Conservation (phyloP, 768 basidiomycete species). For the Clavulina sp. region DNA sequence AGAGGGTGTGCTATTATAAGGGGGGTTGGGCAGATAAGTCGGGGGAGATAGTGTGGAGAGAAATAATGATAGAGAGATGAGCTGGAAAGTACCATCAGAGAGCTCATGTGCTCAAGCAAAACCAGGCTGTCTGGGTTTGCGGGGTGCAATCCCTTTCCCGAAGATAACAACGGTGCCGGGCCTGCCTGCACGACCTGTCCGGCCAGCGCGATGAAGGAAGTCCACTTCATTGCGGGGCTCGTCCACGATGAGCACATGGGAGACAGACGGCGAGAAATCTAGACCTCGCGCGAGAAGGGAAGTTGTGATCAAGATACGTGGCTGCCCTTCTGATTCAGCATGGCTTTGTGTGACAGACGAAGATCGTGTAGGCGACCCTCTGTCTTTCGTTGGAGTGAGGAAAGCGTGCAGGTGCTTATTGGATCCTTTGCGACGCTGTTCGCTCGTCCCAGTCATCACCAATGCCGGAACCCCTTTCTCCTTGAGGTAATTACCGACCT, state of each 20-base stretch:
- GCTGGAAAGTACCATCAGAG: too few relatives aligned
- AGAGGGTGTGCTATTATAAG: too few relatives aligned
- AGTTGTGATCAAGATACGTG: slow-evolving; percentile 48
- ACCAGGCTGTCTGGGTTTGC: neutral
- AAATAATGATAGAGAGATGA: too few relatives aligned
- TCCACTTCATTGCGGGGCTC: slow-evolving; percentile 81
- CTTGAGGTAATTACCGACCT: slow-evolving; percentile 39
- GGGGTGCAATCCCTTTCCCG: slow-evolving; percentile 27
- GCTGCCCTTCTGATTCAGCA: neutral
- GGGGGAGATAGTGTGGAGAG: too few relatives aligned
- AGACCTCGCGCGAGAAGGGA: slow-evolving; percentile 81
- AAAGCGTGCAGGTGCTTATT: slow-evolving; percentile 69
- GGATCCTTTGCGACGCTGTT: slow-evolving; percentile 41
- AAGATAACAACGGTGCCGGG: slow-evolving; percentile 60
- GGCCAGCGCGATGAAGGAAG: slow-evolving; percentile 80
- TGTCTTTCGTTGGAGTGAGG: slow-evolving; percentile 28
- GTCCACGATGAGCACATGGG: slow-evolving; percentile 75
- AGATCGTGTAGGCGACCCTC: slow-evolving; percentile 2
- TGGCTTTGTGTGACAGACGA: neutral
- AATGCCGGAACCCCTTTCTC: slow-evolving; percentile 44
- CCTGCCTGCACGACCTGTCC: slow-evolving; percentile 34
- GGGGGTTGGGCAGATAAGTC: too few relatives aligned
- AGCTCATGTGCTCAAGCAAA: too few relatives aligned
- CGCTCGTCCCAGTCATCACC: slow-evolving; percentile 36
- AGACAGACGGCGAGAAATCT: slow-evolving; percentile 64